Base-by-base conservation (phyloP, 2,329 filamentous ascomycete species). In the Xylaria sp. region DNA sequence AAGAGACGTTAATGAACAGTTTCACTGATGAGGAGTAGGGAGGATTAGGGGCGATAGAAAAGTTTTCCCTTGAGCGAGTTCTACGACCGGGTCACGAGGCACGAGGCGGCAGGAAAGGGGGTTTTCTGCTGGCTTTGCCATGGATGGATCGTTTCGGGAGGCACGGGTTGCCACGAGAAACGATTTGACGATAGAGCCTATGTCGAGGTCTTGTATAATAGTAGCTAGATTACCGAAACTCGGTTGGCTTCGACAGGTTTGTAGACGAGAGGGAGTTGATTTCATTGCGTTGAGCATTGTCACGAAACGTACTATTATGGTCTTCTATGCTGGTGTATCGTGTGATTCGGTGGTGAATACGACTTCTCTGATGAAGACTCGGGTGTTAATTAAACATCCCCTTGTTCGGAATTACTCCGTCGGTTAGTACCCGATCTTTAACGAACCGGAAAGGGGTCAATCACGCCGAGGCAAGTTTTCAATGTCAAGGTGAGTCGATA, bases 51-150 rank as follows among this genome's bases (percentile, higher is more conserved):
- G 39, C 11, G 44, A 53, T 57, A 60, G 57, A 58, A 23, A n/a
- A 58, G 39, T 30, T 51, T 39, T 11, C 52, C 49, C 52, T 52
- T 54, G 10, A 10, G 34, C 16, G 44, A 50, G 46, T 62, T 51
- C 11, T 44, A n/a, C 54, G 47, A 57, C 39, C 23, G 23, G 23
- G 23, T 7, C 37, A 9, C 54, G 51, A 55, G 57, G 19, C 52
- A 54, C n/a, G 53, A 55, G 53, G 60, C 52, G 52, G 53, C 60
- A 64, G 54, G 53, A 13, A 58, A n/a, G 42, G 53, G 55, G 60
- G 55, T 60, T 62, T 62, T 59, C 52, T 49, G 11, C 42, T 59
- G 55, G 62, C 62, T 62, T 59, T 64, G 58, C 54, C 23, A 62
- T 59, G 59, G 42, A 60, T 47, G 52, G 52, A 54, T 58, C 51